phyloP scores from a whole-genome alignment of 1,284 basidiomycete genomes.

The Abortiporus biennis region DNA sequence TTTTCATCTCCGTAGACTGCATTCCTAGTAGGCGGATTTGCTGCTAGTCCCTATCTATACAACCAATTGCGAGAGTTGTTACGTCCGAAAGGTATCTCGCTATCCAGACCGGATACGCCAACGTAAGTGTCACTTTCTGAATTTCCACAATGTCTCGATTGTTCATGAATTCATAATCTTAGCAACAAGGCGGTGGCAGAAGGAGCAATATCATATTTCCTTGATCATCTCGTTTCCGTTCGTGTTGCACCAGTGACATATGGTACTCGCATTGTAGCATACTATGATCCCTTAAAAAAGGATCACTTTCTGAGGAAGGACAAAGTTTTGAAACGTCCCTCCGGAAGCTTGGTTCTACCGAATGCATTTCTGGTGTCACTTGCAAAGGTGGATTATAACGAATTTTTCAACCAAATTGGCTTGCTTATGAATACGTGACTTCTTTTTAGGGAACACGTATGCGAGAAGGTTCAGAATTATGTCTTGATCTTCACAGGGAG shows the following conservation, averaged over 20 bases:
- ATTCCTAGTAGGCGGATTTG: conserved; percentile 35
- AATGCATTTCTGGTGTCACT: conserved; percentile 28
- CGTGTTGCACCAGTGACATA: conserved; percentile 30
- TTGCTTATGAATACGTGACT: neutral
- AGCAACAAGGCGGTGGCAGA: conserved; percentile 29
- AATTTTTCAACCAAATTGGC: neutral
- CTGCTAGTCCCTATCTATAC: conserved; percentile 32
- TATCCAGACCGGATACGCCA: conserved; percentile 40
- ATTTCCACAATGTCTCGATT: neutral
- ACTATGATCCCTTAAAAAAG: conserved; percentile 22
- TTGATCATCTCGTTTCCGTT: conserved; percentile 29
- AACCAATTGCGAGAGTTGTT: conserved; percentile 21
- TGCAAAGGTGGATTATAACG: conserved; percentile 20
- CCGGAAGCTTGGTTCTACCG: conserved; percentile 24
- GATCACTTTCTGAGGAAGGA: conserved; percentile 25
- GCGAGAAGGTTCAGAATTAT: conserved; percentile 33
- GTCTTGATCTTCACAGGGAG: conserved; percentile 30
- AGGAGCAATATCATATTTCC: conserved; percentile 29
- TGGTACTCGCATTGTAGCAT: conserved; percentile 22
- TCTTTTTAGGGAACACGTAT: conserved; percentile 27
- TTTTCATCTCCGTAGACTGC: conserved; percentile 28
- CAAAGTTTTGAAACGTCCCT: conserved; percentile 19
- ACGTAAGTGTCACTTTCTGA: conserved; percentile 28
- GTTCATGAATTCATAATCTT: too few species aligned
- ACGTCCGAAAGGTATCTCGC: conserved; percentile 22